These are phyloP conservation scores for Sporothrix protearum DNA, from an alignment of 2,329 filamentous ascomycete genomes.

Conservation along the genomic window DNA sequence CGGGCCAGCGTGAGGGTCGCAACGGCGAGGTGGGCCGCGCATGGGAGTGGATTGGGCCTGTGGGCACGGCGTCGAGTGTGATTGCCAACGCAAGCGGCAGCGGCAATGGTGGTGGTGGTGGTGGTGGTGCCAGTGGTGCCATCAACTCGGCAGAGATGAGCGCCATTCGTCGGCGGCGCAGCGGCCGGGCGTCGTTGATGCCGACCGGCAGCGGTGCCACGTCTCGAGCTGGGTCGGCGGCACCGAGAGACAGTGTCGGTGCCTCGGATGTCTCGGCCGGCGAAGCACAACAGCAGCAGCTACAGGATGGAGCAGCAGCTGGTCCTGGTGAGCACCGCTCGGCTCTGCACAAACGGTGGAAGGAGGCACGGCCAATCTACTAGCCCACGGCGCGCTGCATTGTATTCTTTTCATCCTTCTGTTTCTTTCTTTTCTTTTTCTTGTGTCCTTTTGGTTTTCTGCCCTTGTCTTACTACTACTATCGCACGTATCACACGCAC, in stretches of 20 bases:
- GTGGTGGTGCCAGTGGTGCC: too few species aligned
- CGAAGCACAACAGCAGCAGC: conserved; percentile 33
- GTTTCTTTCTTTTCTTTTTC: background rate
- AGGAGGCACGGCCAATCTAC: conserved; percentile 37
- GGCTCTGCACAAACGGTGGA: conserved; percentile 39
- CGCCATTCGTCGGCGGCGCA: conserved; percentile 45
- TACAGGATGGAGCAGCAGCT: conserved; percentile 39
- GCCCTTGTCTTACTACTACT: conserved; percentile 7
- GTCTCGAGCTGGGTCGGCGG: conserved; percentile 38
- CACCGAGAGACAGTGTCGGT: conserved; percentile 27
- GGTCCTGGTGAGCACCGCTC: conserved; percentile 34
- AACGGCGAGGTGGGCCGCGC: conserved; percentile 64
- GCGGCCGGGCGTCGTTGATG: conserved; percentile 50
- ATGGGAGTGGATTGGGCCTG: conserved; percentile 67
- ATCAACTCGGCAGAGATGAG: conserved; percentile 17
- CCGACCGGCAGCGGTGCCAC: conserved; percentile 38
- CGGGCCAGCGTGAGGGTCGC: conserved; percentile 62
- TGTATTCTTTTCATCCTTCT: conserved; percentile 6
- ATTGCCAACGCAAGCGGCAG: conserved; percentile 32
- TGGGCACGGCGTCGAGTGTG: conserved; percentile 39
- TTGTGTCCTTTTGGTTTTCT: background rate
- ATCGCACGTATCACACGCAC: background rate
- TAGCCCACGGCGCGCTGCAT: background rate
- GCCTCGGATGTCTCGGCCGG: conserved; percentile 25
- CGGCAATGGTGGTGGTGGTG: background rate